Base-by-base conservation (phyloP, 1,139 yeast species). In the Candida glucosophila region DNA sequence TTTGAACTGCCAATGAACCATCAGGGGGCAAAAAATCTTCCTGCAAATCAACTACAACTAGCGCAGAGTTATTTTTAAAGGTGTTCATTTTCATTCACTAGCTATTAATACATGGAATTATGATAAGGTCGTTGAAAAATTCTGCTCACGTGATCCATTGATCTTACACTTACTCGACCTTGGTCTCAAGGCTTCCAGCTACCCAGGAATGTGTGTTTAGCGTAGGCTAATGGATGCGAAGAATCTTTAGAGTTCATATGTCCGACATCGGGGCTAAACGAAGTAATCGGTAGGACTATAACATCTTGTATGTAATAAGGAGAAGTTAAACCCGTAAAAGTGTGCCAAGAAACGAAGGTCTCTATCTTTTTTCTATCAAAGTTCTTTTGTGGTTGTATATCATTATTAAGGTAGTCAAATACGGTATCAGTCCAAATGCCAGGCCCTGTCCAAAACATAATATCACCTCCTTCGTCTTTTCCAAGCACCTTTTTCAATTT, bases 391-490 rank as follows among this genome's bases (percentile, higher is more conserved):
- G 60, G 51, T 24, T 64, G 32, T 41, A 62, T 58, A 22, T 70
- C 54, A 38, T 65, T 73, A 51, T 71, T 79, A 62, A 90, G 58
- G 49, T 86, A 86, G 23, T 65, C 69, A 45, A 90, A 81, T n/a
- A 88, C 71, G 12, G 73, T 58, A 50, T 90, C 97, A 0, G 98
- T 83, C 74, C 88, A 90, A 15, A 85, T 70, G 1, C 95, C 97
- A 2, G 96, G 95, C 0, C 98, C 98, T 0, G 98, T 88, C 98
- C 97, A 90, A 47, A 85, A 73, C 95, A 90, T 88, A 30, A 90
- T 76, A 44, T 79, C 86, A 17, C 80, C 76, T 15, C 86, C 78
- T 16, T 59, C 66, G 23, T 78, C 73, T 32, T 69, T 69, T 5
- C 74, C 73, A 44, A 47, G 41, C 3, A 61, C 57, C 35, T 55